Base-by-base conservation (phyloP, 768 basidiomycete species). In the Podaxis sp. region DNA sequence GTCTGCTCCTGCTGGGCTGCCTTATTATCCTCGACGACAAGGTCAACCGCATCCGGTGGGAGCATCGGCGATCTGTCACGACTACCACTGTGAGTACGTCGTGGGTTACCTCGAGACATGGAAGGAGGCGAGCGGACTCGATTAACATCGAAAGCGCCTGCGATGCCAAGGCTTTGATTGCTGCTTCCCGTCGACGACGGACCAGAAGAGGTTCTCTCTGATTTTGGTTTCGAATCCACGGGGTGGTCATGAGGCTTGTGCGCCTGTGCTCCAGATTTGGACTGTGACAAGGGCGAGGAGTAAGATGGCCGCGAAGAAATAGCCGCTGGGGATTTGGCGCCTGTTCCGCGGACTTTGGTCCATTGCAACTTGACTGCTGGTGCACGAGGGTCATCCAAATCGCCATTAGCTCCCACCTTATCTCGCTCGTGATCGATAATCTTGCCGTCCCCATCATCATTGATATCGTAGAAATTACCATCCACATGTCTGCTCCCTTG, bases 31-130 rank as follows among this genome's bases (percentile, higher is more conserved):
- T 92, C 90, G 0, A 96, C 86, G 4, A 98, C 83, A 17, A 99
- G 79, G 69, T 99, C 96, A 1, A 98, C 88, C 1, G 96, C 95
- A 66, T 98, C 91, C 1, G 85, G 81, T 13, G 84, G 83, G 12
- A 86, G 73, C 11, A 71, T 71, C 17, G 75, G 72, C 4, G 75
- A 71, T 12, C 15, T 28, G 22, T 46, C n/a, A 33, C 22, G 59
- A 39, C 36, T 56, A 49, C 53, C 61, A 62, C 52, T 56, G 51
- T 53, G 62, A n/a, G 63, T 55, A 48, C 67, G 59, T 12, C 68
- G 69, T 3, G 79, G 77, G 48, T 65, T 74, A 9, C 63, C 70
- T 28, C 74, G 74, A 52, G 80, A 76, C 28, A 72, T 54, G 3
- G 70, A 69, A 42, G 73, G 71, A 2, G 78, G 72, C 12, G 74